These are phyloP conservation scores for Geoglossum cookeanum DNA, from an alignment of 2,329 filamentous ascomycete genomes.

Conservation along the genomic window DNA sequence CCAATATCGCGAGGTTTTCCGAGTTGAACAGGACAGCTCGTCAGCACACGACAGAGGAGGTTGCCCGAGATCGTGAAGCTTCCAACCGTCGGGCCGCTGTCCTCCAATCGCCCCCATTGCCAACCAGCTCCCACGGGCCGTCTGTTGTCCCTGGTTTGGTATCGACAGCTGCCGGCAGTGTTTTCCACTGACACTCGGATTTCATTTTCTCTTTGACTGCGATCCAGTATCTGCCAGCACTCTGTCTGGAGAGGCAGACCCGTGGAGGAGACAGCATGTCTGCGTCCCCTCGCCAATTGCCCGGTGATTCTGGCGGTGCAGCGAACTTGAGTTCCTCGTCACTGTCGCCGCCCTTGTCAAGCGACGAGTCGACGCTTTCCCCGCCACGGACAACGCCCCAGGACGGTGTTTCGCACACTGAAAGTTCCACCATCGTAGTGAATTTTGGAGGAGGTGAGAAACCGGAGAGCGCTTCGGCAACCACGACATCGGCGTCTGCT, in stretches of 20 bases:
- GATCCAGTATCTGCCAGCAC: not conserved
- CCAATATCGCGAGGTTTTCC: not conserved
- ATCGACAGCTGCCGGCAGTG: not conserved
- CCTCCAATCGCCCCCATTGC: not conserved
- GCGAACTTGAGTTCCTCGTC: slow-evolving; percentile 2
- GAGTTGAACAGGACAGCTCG: not conserved
- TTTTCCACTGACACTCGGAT: not conserved
- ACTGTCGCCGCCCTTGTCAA: not conserved
- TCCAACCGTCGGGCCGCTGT: not conserved
- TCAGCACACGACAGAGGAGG: not conserved
- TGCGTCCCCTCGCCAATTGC: slow-evolving; percentile 1
- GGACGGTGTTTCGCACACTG: not conserved
- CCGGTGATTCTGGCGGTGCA: not conserved
- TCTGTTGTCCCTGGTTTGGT: not conserved
- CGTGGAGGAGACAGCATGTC: not conserved
- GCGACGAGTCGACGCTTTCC: not conserved
- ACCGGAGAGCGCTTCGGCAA: not conserved
- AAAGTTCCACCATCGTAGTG: not conserved
- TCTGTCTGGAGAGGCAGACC: not conserved
- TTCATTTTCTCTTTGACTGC: not conserved
- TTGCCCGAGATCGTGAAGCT: not conserved
- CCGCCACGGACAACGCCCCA: not conserved
- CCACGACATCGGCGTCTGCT: not conserved
- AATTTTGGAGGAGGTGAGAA: slow-evolving; percentile 3
- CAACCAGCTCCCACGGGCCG: not conserved